These are phyloP conservation scores for Apiospora kogelbergensis DNA, from an alignment of 2,329 filamentous ascomycete genomes.

Conservation along the genomic window DNA sequence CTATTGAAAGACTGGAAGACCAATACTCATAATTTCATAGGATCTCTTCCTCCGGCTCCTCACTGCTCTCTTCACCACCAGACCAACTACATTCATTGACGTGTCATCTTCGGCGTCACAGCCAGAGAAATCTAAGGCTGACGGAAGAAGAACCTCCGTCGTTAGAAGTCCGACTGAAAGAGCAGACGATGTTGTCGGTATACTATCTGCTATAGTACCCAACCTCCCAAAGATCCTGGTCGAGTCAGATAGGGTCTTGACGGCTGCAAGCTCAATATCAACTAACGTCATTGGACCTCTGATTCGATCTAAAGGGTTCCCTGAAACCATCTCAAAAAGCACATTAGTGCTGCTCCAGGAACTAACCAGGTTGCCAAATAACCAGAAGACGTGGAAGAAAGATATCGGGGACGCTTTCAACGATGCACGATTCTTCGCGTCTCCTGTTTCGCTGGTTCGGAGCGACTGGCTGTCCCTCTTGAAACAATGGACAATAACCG, in stretches of 20 bases:
- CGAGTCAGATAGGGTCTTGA: slow-evolving; percentile 79
- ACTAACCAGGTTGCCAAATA: slow-evolving; percentile 73
- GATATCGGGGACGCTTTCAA: slow-evolving; percentile 92
- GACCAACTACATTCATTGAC: slow-evolving; percentile 72
- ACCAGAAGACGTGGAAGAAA: slow-evolving; percentile 89
- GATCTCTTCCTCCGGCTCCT: slow-evolving; percentile 87
- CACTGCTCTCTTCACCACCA: slow-evolving; percentile 90
- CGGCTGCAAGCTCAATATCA: slow-evolving; percentile 78
- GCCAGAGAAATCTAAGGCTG: slow-evolving; percentile 39
- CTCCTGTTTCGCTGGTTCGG: slow-evolving; percentile 62
- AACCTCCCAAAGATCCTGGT: slow-evolving; percentile 80
- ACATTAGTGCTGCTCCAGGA: slow-evolving; percentile 74
- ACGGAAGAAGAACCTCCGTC: slow-evolving; percentile 32
- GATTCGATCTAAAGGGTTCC: slow-evolving; percentile 82
- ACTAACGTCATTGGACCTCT: slow-evolving; percentile 79
- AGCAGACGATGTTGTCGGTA: slow-evolving; percentile 75
- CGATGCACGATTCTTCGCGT: slow-evolving; percentile 81
- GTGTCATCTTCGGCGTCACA: slow-evolving; percentile 34
- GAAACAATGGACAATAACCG: slow-evolving; percentile 78
- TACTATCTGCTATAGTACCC: slow-evolving; percentile 76
- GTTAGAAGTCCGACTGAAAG: slow-evolving; percentile 42
- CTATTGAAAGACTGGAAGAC: background rate
- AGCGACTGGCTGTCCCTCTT: slow-evolving; percentile 81
- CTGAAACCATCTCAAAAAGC: slow-evolving; percentile 74
- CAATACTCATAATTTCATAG: slow-evolving; percentile 40